phyloP scores from a whole-genome alignment of 2,329 filamentous ascomycete species.

The Pestalotiopsis sp. region DNA sequence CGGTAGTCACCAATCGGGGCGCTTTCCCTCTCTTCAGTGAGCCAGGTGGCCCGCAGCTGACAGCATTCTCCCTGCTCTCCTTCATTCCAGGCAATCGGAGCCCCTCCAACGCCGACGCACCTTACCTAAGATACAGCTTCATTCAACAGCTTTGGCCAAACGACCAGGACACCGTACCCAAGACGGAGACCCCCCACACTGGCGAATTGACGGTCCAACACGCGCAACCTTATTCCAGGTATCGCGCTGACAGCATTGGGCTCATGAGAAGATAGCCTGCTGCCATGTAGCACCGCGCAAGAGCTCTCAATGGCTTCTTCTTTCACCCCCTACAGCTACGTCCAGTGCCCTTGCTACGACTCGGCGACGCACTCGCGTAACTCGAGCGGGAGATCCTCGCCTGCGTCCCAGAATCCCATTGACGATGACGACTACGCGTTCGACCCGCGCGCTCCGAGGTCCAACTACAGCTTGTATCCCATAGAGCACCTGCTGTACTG shows the following conservation, averaged over 20 bases:
- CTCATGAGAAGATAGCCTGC: neutral
- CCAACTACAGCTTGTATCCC: slow-evolving; percentile 90
- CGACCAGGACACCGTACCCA: neutral
- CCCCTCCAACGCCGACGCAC: neutral
- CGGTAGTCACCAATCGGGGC: neutral
- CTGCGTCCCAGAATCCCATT: slow-evolving; percentile 17
- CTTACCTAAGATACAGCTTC: neutral
- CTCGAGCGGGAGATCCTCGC: slow-evolving; percentile 33
- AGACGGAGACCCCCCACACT: neutral
- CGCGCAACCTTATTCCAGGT: neutral
- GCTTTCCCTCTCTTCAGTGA: neutral
- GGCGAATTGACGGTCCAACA: neutral
- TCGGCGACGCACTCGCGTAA: slow-evolving; percentile 19
- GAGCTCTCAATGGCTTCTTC: slow-evolving; percentile 39
- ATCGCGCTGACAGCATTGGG: neutral
- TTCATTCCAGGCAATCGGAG: neutral
- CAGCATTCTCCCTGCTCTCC: neutral
- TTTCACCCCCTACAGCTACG: slow-evolving; percentile 64
- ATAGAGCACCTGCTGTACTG: slow-evolving; percentile 94
- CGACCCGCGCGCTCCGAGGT: slow-evolving; percentile 80
- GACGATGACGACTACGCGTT: slow-evolving; percentile 72
- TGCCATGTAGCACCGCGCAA: slow-evolving; percentile 26
- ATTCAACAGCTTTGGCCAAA: neutral
- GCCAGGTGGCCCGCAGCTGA: neutral
- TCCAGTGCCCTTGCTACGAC: slow-evolving; percentile 62